Conservation (phyloP, 352 stramenopile species). For the Phytophthora multivora region DNA sequence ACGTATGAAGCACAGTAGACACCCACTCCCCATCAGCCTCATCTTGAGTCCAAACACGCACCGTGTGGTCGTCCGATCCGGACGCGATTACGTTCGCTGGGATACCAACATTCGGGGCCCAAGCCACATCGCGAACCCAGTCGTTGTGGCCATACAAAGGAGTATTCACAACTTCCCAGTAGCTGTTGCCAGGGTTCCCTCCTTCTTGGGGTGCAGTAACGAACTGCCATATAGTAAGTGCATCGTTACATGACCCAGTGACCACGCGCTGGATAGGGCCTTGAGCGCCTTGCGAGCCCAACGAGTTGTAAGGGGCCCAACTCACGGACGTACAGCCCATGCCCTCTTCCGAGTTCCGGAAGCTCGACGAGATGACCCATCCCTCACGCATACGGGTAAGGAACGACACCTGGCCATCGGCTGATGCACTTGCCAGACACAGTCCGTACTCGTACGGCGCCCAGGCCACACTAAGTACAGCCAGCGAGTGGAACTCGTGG, state of each 20-base stretch:
- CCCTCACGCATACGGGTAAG: constrained; percentile 82
- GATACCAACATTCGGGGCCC: constrained; percentile 84
- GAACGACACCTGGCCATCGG: constrained; percentile 85
- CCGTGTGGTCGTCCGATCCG: constrained; percentile 82
- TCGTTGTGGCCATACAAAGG: constrained; percentile 72
- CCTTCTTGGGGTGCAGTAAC: constrained; percentile 38
- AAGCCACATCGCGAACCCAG: constrained; percentile 86
- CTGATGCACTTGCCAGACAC: constrained; percentile 76
- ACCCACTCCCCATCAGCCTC: constrained; percentile 67
- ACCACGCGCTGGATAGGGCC: constrained; percentile 78
- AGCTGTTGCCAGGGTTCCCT: constrained; percentile 25
- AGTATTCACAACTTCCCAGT: constrained; percentile 45
- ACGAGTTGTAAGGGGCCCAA: constrained; percentile 88
- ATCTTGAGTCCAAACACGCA: constrained; percentile 81
- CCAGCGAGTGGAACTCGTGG: constrained; percentile 70
- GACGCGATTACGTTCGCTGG: constrained; percentile 83
- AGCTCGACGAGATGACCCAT: constrained; percentile 80
- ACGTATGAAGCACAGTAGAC: constrained; percentile 67
- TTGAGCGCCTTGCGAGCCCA: constrained; percentile 70
- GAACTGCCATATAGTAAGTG: constrained; percentile 69
- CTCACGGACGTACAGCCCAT: constrained; percentile 80
- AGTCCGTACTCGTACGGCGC: constrained; percentile 88
- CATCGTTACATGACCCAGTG: constrained; percentile 69
- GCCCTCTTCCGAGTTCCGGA: constrained; percentile 76
- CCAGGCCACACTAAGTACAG: constrained; percentile 85